Base-by-base conservation (phyloP, 257 asterid genomes). In the Nicotiana attenuata region DNA sequence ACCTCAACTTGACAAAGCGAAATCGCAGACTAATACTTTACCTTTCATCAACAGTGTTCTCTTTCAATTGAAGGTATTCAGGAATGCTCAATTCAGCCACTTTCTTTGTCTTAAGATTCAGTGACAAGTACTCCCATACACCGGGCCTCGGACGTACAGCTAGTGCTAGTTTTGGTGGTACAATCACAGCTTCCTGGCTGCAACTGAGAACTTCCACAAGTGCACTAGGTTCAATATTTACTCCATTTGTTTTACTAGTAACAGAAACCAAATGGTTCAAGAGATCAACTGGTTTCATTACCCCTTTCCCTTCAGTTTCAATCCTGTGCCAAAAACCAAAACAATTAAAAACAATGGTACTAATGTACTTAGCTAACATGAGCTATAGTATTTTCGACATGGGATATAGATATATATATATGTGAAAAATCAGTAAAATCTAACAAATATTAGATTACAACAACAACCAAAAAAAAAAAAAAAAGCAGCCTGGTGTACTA, bases 111-210 rank as follows among this genome's bases (percentile, higher is more conserved):
- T 83, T 65, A 38, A 87, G 80, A 65, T 87, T 81, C 65, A 87
- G 60, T 26, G 81, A 68, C 20, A 85, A 24, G n/a, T 85, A 87
- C 76, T 85, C 88, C 90, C 90, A 87, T 3, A 87, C 88, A 7
- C 90, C 90, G 10, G 90, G 90, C 85, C 87, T 87, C 13, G 80
- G 83, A 29, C 88, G 88, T 11, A 85, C 53, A n/a, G 90, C 90
- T 14, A 87, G 83, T 50, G 87, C 90, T 22, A 85, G 80, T 67
- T 33, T 50, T 64, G 88, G 90, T 17, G 90, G 81, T 16, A 77
- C 10, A 56, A 87, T 64, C 11, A 85, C 60, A 13, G 87, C 90
- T 85, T 87, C 88, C 84, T 85, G 86, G 82, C 78, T 82, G 47
- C 31, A 82, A 56, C 60, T 77, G 63, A 82, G 76, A 33, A 82